A percentile compares a stretch with the other conserved stretches of the same genome.
phyloP scores from a whole-genome alignment of 202 grass and related monocot species.

The Zizania palustris region DNA sequence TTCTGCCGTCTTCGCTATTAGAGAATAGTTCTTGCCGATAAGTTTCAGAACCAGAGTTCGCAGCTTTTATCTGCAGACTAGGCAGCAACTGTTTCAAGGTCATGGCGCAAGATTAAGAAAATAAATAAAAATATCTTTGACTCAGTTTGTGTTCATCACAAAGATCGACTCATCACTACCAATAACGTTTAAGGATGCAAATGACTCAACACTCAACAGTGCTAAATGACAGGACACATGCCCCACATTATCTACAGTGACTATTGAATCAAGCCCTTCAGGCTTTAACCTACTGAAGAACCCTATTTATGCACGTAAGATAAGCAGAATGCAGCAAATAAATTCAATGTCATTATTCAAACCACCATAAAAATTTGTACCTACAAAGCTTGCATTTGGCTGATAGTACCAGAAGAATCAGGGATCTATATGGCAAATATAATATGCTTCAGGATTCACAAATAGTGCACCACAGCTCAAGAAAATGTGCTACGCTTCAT shows the following conservation, averaged over 20 bases:
- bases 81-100: slow-evolving; percentile 34
- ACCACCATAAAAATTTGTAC: background rate
- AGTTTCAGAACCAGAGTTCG: background rate
- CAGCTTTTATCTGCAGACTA: slow-evolving; percentile 37
- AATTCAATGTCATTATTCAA: background rate
- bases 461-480: background rate
- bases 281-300: slow-evolving; percentile 16
- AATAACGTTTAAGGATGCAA: slow-evolving; percentile 8
- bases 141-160: slow-evolving; percentile 26
- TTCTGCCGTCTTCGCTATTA: slow-evolving; percentile 29
- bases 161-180: slow-evolving; percentile 7
- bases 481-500: background rate
- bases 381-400: slow-evolving; percentile 55
- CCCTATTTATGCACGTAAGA: slow-evolving; percentile 24
- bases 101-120: slow-evolving; percentile 25
- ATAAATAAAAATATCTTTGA: slow-evolving; percentile 43
- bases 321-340: slow-evolving; percentile 28
- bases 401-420: slow-evolving; percentile 10
- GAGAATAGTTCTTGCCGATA: slow-evolving; percentile 33
- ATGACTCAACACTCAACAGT: background rate
- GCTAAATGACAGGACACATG: slow-evolving; percentile 38
- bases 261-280: slow-evolving; percentile 32
- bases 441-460: background rate
- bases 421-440: slow-evolving; percentile 13
- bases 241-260: slow-evolving; percentile 24